Conservation (phyloP, 2,329 filamentous ascomycete species). For the Penicillium sp. region DNA sequence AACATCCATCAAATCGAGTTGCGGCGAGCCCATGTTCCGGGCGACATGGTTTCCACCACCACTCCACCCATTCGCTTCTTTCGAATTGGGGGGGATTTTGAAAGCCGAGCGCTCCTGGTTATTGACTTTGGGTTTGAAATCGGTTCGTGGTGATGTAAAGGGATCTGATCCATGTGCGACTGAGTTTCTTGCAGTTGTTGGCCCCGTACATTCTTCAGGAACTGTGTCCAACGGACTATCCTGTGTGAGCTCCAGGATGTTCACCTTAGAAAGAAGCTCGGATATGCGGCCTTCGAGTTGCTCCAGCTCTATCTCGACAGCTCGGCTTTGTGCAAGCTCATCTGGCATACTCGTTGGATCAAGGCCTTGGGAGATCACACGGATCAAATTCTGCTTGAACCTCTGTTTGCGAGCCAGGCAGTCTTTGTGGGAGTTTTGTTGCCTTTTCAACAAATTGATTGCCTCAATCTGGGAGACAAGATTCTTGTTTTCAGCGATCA, state of each 20-base stretch:
- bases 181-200: neutral
- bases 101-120: constrained; percentile 3
- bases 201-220: neutral
- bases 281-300: constrained; percentile 37
- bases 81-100: constrained; percentile 5
- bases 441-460: constrained; percentile 35
- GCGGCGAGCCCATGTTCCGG: constrained; percentile 46
- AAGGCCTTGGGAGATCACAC: constrained; percentile 36
- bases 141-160: neutral
- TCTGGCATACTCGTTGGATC: constrained; percentile 33
- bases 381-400: constrained; percentile 40
- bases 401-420: constrained; percentile 34
- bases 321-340: constrained; percentile 37
- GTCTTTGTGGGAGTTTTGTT: constrained; percentile 29
- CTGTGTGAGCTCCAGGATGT: constrained; percentile 26
- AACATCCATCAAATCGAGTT: constrained; percentile 19
- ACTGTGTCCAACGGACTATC: neutral
- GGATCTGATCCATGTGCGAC: neutral
- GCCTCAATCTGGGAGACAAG: constrained; percentile 41
- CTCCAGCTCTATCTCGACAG: constrained; percentile 35
- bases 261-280: constrained; percentile 33
- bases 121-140: constrained; percentile 1
- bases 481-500: constrained; percentile 38
- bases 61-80: constrained; percentile 8
- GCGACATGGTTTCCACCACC: constrained; percentile 33